phyloP scores from a whole-genome alignment of 345 rosid genomes.

The Pistacia vera region DNA sequence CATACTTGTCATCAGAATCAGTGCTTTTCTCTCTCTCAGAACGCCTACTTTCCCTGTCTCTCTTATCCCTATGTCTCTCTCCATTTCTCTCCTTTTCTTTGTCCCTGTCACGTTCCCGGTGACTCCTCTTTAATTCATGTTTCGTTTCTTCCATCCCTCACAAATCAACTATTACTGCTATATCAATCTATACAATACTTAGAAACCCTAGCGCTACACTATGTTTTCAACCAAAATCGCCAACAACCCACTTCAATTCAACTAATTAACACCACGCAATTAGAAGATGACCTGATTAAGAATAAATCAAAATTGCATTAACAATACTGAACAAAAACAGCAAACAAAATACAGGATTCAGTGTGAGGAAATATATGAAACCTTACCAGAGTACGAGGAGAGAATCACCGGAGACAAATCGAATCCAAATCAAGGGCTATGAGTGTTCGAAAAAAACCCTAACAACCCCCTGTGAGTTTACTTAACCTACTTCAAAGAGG shows the following conservation, averaged over 20 bases:
- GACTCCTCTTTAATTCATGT: constrained; percentile 55
- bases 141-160: constrained; percentile 45
- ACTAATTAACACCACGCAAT: neutral
- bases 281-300: neutral
- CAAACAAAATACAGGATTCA: neutral
- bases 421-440: neutral
- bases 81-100: constrained; percentile 53
- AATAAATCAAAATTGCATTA: neutral
- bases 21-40: constrained; percentile 53
- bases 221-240: neutral
- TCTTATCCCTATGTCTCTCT: constrained; percentile 57
- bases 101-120: constrained; percentile 50
- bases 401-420: neutral
- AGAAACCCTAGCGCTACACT: neutral
- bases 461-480: neutral
- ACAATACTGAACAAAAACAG: neutral
- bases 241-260: neutral
- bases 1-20: constrained; percentile 50
- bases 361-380: neutral
- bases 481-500: neutral
- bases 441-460: constrained; percentile 5
- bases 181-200: neutral
- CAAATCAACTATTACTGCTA: neutral
- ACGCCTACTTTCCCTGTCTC: constrained; percentile 40
- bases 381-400: constrained; percentile 1